phyloP scores from a whole-genome alignment of 2,329 filamentous ascomycete species.

The Colletotrichum godetiae region DNA sequence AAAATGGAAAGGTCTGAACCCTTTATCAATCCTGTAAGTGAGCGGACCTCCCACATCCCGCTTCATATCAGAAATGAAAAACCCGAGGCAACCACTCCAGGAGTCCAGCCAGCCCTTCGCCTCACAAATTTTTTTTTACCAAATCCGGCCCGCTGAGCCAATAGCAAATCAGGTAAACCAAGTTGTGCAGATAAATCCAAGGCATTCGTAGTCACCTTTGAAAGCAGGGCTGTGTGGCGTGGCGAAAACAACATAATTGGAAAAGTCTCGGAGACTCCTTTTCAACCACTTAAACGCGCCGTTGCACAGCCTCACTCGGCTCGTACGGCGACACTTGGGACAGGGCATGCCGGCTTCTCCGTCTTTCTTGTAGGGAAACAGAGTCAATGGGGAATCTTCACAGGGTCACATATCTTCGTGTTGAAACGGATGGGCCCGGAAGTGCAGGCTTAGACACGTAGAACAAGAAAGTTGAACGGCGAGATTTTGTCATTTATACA shows the following conservation, averaged over 20 bases:
- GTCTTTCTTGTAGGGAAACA: not conserved
- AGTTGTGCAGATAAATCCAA: not conserved
- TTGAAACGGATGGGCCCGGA: not conserved
- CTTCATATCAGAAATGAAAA: not conserved
- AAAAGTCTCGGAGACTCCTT: not conserved
- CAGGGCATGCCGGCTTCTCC: not conserved
- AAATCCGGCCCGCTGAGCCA: not conserved
- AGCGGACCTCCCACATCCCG: slow-evolving; percentile 2
- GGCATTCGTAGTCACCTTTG: not conserved
- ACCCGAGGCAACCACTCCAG: not conserved
- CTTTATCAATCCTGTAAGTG: not conserved
- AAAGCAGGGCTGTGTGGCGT: slow-evolving; percentile 10
- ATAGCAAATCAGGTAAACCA: not conserved
- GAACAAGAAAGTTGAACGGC: not conserved
- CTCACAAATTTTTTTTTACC: not conserved
- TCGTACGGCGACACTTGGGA: not conserved
- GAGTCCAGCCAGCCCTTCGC: not conserved
- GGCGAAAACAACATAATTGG: not conserved
- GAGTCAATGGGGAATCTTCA: no score
- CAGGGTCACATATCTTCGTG: not conserved
- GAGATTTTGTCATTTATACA: no score
- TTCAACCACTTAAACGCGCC: not conserved
- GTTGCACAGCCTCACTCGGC: slow-evolving; percentile 20
- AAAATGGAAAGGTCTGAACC: no score
- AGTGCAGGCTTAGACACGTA: not conserved